Percentiles rank a stretch among this genome's conserved stretches.
These are phyloP conservation scores for Nakazawaea molendinolei DNA, from an alignment of 805 yeast genomes.

Conservation along the genomic window DNA sequence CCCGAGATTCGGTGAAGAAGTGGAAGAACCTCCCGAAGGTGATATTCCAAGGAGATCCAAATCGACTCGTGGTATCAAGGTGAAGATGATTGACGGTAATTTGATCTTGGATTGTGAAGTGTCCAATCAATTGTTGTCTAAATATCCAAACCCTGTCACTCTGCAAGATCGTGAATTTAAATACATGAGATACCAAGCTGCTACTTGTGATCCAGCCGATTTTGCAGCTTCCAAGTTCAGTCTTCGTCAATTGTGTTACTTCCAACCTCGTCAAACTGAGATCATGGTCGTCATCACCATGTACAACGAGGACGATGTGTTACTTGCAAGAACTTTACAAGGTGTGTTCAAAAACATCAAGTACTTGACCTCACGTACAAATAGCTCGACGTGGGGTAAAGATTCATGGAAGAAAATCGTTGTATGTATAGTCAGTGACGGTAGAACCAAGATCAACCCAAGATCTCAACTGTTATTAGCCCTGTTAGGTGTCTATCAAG, in stretches of 20 bases:
- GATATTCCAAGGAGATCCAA: constrained; percentile 8
- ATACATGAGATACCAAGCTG: constrained; percentile 90
- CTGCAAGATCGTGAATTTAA: constrained; percentile 52
- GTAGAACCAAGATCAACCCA: constrained; percentile 77
- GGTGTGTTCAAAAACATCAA: constrained; percentile 87
- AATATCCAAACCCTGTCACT: constrained; percentile 39
- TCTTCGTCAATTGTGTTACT: constrained; percentile 76
- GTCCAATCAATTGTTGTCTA: constrained; percentile 54
- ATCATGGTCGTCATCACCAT: constrained; percentile 80
- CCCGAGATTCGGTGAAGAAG: constrained; percentile 8
- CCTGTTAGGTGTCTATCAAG: constrained; percentile 88
- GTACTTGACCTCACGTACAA: constrained; percentile 58
- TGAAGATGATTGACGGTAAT: constrained; percentile 63
- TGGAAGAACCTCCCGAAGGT: constrained; percentile 6
- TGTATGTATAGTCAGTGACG: constrained; percentile 86
- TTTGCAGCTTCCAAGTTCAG: constrained; percentile 59
- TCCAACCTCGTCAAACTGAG: constrained; percentile 78
- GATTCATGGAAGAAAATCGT: constrained; percentile 94
- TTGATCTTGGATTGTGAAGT: constrained; percentile 86
- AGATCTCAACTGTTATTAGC: constrained; percentile 75
- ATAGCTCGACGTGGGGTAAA: constrained; percentile 81
- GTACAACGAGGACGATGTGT: constrained; percentile 82
- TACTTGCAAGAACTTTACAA: constrained; percentile 77
- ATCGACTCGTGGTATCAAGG: constrained; percentile 18
- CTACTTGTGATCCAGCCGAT: constrained; percentile 83